phyloP scores from a whole-genome alignment of 164 flowering plant genomes.

The Berberis vulgaris region DNA sequence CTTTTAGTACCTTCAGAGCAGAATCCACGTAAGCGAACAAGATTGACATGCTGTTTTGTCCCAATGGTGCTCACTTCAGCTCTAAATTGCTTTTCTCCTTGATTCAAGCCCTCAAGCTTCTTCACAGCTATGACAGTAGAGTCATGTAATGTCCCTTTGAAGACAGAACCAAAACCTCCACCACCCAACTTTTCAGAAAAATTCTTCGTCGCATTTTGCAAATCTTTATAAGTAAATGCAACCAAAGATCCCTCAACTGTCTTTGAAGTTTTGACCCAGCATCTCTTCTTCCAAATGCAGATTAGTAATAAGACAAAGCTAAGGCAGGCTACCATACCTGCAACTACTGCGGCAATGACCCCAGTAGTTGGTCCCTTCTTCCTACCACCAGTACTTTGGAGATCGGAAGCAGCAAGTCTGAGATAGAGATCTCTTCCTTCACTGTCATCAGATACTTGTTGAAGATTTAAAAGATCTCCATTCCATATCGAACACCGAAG shows the following conservation, averaged over 20 bases:
- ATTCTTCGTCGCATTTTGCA: constrained; percentile 39
- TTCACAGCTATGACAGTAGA: constrained; percentile 42
- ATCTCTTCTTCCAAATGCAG: constrained; percentile 13
- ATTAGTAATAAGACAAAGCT: constrained; percentile 13
- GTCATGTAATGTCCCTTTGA: constrained; percentile 39
- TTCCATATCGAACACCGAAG: too few species aligned
- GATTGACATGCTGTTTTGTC: constrained; percentile 51
- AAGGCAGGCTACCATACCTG: constrained; percentile 10
- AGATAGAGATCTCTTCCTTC: too few species aligned
- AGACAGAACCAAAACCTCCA: constrained; percentile 61
- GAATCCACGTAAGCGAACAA: constrained; percentile 47
- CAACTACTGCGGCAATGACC: constrained; percentile 16
- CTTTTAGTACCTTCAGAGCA: constrained; percentile 37
- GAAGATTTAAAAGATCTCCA: too few species aligned
- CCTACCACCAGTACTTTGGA: neutral
- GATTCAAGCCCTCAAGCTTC: constrained; percentile 41
- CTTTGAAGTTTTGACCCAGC: constrained; percentile 9
- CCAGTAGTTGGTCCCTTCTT: constrained; percentile 10
- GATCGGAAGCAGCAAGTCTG: neutral
- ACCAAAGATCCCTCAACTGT: constrained; percentile 30
- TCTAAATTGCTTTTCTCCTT: constrained; percentile 53
- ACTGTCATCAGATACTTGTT: too few species aligned
- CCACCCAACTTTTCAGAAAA: constrained; percentile 46
- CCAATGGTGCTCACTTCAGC: constrained; percentile 67
- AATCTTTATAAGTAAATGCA: constrained; percentile 31